Conservation (phyloP, 768 basidiomycete genomes). For the Pisolithus orientalis region DNA sequence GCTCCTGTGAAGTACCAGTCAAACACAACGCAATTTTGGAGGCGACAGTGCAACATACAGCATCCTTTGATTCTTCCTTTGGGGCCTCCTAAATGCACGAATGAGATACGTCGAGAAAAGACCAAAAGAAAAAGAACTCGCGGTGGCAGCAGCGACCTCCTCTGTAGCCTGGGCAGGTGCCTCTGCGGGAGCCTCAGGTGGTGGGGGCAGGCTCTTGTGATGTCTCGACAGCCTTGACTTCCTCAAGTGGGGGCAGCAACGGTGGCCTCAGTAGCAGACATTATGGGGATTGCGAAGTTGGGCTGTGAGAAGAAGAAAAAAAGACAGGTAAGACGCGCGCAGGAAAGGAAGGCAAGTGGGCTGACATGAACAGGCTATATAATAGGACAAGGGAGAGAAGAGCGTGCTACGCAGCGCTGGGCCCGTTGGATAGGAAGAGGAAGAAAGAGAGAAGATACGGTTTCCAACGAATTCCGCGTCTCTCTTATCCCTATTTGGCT, state of each 20-base stretch:
- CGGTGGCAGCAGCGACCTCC: slow-evolving; percentile 29
- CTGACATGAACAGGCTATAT: slow-evolving; percentile 48
- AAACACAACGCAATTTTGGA: neutral
- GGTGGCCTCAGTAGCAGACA: slow-evolving; percentile 70
- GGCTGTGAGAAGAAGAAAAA: slow-evolving; percentile 33
- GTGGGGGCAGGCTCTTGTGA: slow-evolving; percentile 25
- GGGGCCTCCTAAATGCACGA: slow-evolving; percentile 30
- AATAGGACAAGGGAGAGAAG: slow-evolving; percentile 54
- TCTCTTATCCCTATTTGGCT: slow-evolving; percentile 38
- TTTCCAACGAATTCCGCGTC: slow-evolving; percentile 28
- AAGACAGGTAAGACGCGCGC: slow-evolving; percentile 6
- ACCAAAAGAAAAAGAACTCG: slow-evolving; percentile 16
- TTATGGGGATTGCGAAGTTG: slow-evolving; percentile 59
- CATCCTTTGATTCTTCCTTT: slow-evolving; percentile 34
- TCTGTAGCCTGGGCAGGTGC: slow-evolving; percentile 28
- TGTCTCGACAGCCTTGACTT: slow-evolving; percentile 43
- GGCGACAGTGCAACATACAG: slow-evolving; percentile 24
- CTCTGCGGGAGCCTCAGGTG: slow-evolving; percentile 23
- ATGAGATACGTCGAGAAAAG: neutral
- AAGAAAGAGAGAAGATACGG: slow-evolving; percentile 48
- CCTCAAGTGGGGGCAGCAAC: slow-evolving; percentile 45
- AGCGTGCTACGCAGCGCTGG: slow-evolving; percentile 51
- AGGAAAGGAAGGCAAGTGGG: slow-evolving; percentile 9
- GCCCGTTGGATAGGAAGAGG: slow-evolving; percentile 47
- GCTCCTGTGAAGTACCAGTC: slow-evolving; percentile 26